phyloP scores from a whole-genome alignment of 2,329 filamentous ascomycete genomes.

The Pseudogymnoascus sp. region DNA sequence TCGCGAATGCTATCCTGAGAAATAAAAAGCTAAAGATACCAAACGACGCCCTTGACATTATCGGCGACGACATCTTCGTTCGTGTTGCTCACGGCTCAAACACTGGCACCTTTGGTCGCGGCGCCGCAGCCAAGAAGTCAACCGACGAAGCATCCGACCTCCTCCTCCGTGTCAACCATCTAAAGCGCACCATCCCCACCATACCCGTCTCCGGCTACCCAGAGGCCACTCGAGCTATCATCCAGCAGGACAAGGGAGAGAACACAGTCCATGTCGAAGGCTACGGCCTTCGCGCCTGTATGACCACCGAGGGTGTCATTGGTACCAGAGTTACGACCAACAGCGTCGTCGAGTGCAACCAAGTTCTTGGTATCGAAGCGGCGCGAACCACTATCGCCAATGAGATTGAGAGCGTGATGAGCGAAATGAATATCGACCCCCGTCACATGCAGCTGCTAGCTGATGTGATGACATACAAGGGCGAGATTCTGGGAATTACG shows the following conservation, averaged over 20 bases:
- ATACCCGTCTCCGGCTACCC: constrained; percentile 89
- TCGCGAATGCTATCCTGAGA: constrained; percentile 66
- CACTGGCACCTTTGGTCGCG: constrained; percentile 26
- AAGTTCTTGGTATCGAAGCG: constrained; percentile 91
- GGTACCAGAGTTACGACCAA: constrained; percentile 71
- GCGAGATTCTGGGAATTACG: constrained; percentile 92
- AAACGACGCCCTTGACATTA: constrained; percentile 56
- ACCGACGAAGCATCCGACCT: constrained; percentile 53
- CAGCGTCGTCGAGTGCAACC: constrained; percentile 79
- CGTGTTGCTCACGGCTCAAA: constrained; percentile 54
- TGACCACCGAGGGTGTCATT: constrained; percentile 87
- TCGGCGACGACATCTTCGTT: constrained; percentile 61
- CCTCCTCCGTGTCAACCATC: constrained; percentile 71
- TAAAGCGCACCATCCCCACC: constrained; percentile 72
- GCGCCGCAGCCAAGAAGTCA: constrained; percentile 20
- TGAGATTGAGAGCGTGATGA: constrained; percentile 87
- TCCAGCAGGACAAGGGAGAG: constrained; percentile 66
- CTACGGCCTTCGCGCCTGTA: constrained; percentile 80
- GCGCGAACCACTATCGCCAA: constrained; percentile 80
- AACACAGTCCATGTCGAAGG: constrained; percentile 83
- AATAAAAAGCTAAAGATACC: constrained; percentile 78
- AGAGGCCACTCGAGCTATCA: constrained; percentile 77
- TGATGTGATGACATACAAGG: constrained; percentile 99
- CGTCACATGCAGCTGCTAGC: constrained; percentile 96
- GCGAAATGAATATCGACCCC: constrained; percentile 89